Evolutionary conservation across 257 asterid species (phyloP), one percentile per base, ranked within the genome.

Genomic region (Solanum phureja): DNA sequence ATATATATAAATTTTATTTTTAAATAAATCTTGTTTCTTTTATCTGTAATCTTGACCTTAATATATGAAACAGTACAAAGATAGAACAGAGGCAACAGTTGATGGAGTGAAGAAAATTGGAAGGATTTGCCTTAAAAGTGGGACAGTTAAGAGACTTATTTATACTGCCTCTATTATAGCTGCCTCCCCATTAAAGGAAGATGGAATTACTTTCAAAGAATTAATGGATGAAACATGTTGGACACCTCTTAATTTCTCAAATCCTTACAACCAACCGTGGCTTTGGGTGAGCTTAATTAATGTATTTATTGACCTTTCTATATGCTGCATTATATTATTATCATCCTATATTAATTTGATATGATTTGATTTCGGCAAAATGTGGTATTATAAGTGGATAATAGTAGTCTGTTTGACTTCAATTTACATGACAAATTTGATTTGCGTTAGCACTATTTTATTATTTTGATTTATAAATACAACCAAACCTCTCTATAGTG

Each of bases 151-250:
- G 71, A 90, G 56, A 73, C 72, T 92, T 29, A 87, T 93, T 29
- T 93, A 91, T 90, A 91, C 96, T 3, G 95, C 94, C 87, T 72
- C 94, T 2, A 92, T 93, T 6, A 77, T 87, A 86, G 91, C 94
- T 10, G 92, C 96, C 23, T 89, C 95, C 1, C 93, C 93, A 5
- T 52, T 93, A 42, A 89, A 87, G 56, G 90, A 87, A 5, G 92
- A 91, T 74, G 94, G 92, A 49, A 85, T 89, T 12, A 87, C 91
- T 72, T 94, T 81, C 81, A 90, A 90, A 88, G 91, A 92, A 35
- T 12, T 66, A 75, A 46, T 94, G 75, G 96, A 92, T 56, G 95
- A 94, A 88, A 87, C 92, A 27, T 93, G 98, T 86, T 94, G 98
- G 95, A 91, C 93, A 9, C 94, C 96, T 88, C 93, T 92, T 79